Base-by-base conservation (phyloP, 2,329 filamentous ascomycete genomes). In the Tolypocladium album region DNA sequence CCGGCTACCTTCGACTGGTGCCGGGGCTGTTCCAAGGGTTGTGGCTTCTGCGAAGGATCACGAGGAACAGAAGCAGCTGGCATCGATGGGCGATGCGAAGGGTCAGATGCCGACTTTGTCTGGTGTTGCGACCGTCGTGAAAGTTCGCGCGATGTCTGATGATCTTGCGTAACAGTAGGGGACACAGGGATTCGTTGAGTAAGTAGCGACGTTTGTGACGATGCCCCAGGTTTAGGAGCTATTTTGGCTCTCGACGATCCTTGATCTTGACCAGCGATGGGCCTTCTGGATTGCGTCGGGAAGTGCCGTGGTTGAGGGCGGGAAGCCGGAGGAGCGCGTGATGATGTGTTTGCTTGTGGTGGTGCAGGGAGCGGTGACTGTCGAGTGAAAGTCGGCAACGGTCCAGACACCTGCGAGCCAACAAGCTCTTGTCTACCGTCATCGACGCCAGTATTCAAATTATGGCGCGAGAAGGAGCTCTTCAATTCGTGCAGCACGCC, bases 401-500 rank as follows among this genome's bases (percentile, higher is more conserved):
- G 43, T 2, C 12, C 22, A 27, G 55, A 11, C 15, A 11, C 13
- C 34, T 40, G 57, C 22, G 57, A 45, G 20, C 8, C 9, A 42
- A 34, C 13, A 8, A 24, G 27, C 13, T 42, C 43, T 45, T 38
- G 24, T 6, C 39, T 55, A 11, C 39, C 8, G 9, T 42, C 57
- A 12, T 53, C 52, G 36, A 52, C 42, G 8, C 36, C 13, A 15
- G 64, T 38, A 17, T 58, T 65, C 27, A 71, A 53, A 3, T 67
- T 69, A 4, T 68, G 62, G 17, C 74, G 72, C 0, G 78, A 79
- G 2, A 80, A 71, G 0, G 78, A 77, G 3, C 74, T 71, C 7
- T 76, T 78, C 43, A 82, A 62, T 13, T 74, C 79, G 8, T 76
- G 76, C 13, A 82, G 65, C 1, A 78, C 74, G 31, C 65, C 74